Evolutionary conservation across 495 filamentous ascomycete species (phyloP), one percentile per base, ranked within the genome.

Genomic region (Astrothelium macrocarpum): DNA sequence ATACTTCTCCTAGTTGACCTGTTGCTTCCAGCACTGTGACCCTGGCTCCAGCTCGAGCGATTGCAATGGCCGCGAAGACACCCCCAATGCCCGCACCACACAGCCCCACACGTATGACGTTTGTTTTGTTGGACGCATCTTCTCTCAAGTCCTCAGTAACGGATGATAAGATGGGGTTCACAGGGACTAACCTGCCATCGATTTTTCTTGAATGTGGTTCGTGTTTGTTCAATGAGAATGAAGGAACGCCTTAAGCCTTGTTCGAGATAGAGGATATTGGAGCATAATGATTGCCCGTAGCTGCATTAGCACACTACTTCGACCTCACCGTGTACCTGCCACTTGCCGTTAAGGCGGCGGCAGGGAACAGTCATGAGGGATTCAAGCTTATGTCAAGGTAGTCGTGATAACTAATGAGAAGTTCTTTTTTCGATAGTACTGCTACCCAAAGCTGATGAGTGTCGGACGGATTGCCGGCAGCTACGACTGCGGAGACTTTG

Each of bases 81-180:
- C 70, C 71, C 0, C 68, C 71, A 49, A 73, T 71, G 32, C 71
- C 71, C 18, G 70, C 70, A 34, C 71, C 70, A 18, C 70, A 59
- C n/a, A 73, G 69, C 32, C 63, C 68, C 29, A 70, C 53, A 26
- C 62, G n/a, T 1, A 68, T 18, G 1, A 67, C 53, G 5, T 63
- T 49, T 23, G 18, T 32, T 16, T 9, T 9, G 20, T 25, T 2
- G 26, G 49, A 16, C 20, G 25, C 25, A 10, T 56, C 29, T 29
- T 16, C 49, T 56, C 7, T 16, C 26, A 29, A 11, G n/a, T 10
- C 10, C 20, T 56, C 49, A 56, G 49, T 9, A 25, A 28, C 16
- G 9, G 25, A 3, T 56, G 49, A 29, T 28, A 29, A 28, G 49
- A 56, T 29, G 20, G 49, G 20, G 10, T 26, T 29, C 25, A 56